These are phyloP conservation scores for Linnemannia hyalina DNA, from an alignment of 192 early-diverging fungal genomes.

Conservation along the genomic window DNA sequence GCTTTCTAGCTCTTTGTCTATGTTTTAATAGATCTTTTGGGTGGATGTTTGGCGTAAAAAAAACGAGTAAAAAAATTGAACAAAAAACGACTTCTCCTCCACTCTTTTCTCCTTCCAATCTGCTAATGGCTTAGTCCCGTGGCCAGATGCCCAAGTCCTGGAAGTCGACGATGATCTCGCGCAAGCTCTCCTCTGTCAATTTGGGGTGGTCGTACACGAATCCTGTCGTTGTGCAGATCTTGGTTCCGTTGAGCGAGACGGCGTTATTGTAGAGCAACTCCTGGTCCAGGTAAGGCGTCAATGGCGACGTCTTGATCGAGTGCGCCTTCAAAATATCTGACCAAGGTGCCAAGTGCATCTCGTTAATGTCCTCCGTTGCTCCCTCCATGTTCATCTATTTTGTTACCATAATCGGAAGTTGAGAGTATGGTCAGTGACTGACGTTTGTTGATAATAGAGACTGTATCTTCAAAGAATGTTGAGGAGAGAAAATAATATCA, in stretches of 20 bases:
- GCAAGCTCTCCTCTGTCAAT: slow-evolving; percentile 75
- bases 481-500: too few relatives aligned
- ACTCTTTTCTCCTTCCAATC: not conserved
- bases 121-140: slow-evolving; percentile 13
- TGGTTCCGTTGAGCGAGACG: slow-evolving; percentile 85
- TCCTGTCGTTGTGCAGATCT: slow-evolving; percentile 77
- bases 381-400: slow-evolving; percentile 83
- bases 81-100: not conserved
- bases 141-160: slow-evolving; percentile 90
- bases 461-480: too few relatives aligned
- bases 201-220: slow-evolving; percentile 78
- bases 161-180: slow-evolving; percentile 85
- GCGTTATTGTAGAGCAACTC: slow-evolving; percentile 92
- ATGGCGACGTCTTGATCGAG: slow-evolving; percentile 81
- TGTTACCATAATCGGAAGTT: not conserved
- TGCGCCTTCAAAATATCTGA: slow-evolving; percentile 81
- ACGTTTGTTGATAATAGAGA: too few relatives aligned
- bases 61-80: not conserved
- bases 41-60: not conserved
- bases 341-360: slow-evolving; percentile 95
- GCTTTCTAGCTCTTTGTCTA: not conserved
- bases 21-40: slow-evolving; percentile 5
- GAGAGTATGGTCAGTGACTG: not conserved
- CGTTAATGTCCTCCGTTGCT: slow-evolving; percentile 94
- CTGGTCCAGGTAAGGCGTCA: slow-evolving; percentile 94